Evolutionary conservation across 768 basidiomycete genomes (phyloP).

Genomic region (Lentinula guzmanii): DNA sequence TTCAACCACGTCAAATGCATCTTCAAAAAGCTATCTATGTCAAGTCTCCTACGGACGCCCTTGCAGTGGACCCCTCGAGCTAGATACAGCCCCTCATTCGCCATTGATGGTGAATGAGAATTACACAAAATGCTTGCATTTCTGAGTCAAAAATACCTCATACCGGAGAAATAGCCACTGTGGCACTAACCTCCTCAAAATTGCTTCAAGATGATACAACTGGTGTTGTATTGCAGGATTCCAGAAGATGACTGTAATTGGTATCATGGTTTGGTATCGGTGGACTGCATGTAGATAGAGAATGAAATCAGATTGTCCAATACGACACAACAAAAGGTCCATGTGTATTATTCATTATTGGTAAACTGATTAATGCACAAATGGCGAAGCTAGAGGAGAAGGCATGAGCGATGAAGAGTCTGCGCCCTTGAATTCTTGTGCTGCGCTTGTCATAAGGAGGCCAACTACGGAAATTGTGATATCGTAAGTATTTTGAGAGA

Average conservation of each 20-base stretch:
- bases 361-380: slow-evolving; percentile 17
- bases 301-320: neutral
- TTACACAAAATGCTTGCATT: no score
- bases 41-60: no score
- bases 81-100: no score
- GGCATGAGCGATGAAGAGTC: slow-evolving; percentile 22
- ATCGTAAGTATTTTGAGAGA: neutral
- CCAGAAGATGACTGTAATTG: neutral
- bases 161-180: no score
- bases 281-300: neutral
- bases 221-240: neutral
- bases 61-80: no score
- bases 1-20: no score
- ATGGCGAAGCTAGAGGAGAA: slow-evolving; percentile 25
- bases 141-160: no score
- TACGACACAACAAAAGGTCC: neutral
- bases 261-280: neutral
- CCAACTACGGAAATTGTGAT: slow-evolving; percentile 49
- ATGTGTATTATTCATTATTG: neutral
- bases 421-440: slow-evolving; percentile 50
- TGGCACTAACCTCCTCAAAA: no score
- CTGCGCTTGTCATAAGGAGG: slow-evolving; percentile 67
- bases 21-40: no score
- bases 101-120: no score
- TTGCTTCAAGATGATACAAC: neutral